phyloP scores from a whole-genome alignment of 306 rosid species.

The Rosa lucieae region DNA sequence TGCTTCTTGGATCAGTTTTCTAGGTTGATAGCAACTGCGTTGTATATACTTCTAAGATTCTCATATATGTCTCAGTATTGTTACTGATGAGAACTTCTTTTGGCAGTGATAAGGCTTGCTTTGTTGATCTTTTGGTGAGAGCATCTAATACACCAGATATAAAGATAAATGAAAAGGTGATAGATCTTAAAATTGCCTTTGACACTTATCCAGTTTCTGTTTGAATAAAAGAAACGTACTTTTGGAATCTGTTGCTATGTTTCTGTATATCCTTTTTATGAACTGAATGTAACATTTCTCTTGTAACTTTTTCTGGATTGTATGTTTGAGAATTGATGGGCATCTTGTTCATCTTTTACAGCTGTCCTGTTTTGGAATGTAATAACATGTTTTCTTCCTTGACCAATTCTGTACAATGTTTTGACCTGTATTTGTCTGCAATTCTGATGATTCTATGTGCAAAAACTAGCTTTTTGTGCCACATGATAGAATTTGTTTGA shows the following conservation, averaged over 20 bases:
- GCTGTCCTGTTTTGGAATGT: not conserved
- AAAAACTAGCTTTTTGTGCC: not conserved
- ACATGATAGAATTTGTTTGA: not conserved
- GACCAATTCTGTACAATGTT: not conserved
- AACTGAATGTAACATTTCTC: not conserved
- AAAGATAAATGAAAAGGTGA: slow-evolving; percentile 92
- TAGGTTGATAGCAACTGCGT: not conserved
- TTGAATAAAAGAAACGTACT: not conserved
- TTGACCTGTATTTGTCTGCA: too few species aligned
- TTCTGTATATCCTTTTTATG: not conserved
- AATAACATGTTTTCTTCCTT: not conserved
- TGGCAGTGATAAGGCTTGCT: slow-evolving; percentile 65
- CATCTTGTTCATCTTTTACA: not conserved
- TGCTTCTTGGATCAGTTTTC: not conserved
- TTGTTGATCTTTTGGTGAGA: slow-evolving; percentile 92
- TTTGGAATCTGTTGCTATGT: not conserved
- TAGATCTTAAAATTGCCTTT: slow-evolving; percentile 14
- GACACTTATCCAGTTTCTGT: not conserved
- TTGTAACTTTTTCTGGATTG: not conserved
- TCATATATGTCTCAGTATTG: not conserved
- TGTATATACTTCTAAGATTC: not conserved
- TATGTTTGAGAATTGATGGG: not conserved
- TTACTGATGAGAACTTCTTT: slow-evolving; percentile 18
- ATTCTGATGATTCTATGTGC: not conserved
- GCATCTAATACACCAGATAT: slow-evolving; percentile 96